phyloP scores from a whole-genome alignment of 495 filamentous ascomycete genomes.

The Lophium mytilinum region DNA sequence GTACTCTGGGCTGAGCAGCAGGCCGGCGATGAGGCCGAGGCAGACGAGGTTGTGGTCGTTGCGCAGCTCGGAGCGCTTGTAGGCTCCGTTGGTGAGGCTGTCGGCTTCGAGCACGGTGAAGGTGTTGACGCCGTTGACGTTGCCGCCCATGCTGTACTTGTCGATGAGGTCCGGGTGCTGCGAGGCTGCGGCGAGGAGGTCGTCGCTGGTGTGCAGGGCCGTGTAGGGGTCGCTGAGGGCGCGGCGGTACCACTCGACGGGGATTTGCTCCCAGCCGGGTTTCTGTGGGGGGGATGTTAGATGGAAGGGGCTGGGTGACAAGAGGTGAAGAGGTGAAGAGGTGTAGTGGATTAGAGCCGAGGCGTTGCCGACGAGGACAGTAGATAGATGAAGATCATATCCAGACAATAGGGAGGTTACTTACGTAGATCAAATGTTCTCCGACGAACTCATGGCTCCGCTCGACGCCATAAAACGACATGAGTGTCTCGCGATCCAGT shows the following conservation, averaged over 20 bases:
- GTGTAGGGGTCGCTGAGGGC: neutral
- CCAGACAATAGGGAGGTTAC: no score
- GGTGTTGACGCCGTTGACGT: slow-evolving; percentile 5
- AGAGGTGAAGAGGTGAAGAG: no score
- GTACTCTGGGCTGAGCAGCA: slow-evolving; percentile 3
- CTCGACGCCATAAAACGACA: neutral
- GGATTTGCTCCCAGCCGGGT: slow-evolving; percentile 6
- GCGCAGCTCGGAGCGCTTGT: neutral
- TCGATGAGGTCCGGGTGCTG: slow-evolving; percentile 8
- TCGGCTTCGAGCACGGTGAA: neutral
- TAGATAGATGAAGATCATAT: no score
- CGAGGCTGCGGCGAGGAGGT: neutral
- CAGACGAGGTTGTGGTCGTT: slow-evolving; percentile 9
- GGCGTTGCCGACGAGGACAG: no score
- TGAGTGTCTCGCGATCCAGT: neutral
- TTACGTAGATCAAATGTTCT: no score
- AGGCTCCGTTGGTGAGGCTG: slow-evolving; percentile 4
- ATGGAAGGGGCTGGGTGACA: no score
- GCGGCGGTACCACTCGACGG: slow-evolving; percentile 6
- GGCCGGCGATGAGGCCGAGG: neutral
- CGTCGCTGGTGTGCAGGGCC: neutral
- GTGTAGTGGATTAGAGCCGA: no score
- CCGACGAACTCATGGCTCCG: no score
- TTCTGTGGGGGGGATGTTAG: neutral
- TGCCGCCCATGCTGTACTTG: slow-evolving; percentile 12